Percentiles rank a stretch among this genome's conserved stretches.
These are phyloP conservation scores for Globisporangium spinosum DNA, from an alignment of 352 stramenopile species.

Conservation along the genomic window DNA sequence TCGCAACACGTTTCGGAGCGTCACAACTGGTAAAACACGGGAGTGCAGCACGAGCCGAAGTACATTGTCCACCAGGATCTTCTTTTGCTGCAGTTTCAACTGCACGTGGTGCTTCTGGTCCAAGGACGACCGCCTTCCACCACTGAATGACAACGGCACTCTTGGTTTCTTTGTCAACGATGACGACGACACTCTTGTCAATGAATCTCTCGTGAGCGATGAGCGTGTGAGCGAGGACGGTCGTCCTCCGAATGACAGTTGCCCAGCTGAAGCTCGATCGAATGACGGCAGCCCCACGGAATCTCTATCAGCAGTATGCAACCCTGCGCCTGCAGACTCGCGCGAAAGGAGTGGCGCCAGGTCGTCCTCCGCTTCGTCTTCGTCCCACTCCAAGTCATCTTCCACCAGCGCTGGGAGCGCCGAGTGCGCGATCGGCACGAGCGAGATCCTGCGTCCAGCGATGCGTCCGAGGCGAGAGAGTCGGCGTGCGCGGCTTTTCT, in stretches of 20 bases:
- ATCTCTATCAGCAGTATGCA: not conserved
- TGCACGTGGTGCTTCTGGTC: slow-evolving; percentile 5
- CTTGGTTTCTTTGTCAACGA: not conserved
- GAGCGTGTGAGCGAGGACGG: slow-evolving; percentile 4
- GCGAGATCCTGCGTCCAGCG: slow-evolving; percentile 40
- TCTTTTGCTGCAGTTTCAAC: slow-evolving; percentile 21
- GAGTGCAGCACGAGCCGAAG: slow-evolving; percentile 43
- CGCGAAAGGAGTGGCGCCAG: slow-evolving; percentile 7
- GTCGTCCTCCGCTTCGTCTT: slow-evolving; percentile 38
- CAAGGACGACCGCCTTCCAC: not conserved
- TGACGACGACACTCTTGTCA: not conserved
- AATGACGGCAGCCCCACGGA: not conserved
- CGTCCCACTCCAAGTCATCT: slow-evolving; percentile 50
- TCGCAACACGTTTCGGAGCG: slow-evolving; percentile 30
- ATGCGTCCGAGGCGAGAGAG: slow-evolving; percentile 61
- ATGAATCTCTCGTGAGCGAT: slow-evolving; percentile 1
- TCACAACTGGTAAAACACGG: slow-evolving; percentile 30
- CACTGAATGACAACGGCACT: not conserved
- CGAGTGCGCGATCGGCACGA: slow-evolving; percentile 38
- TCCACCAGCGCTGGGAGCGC: slow-evolving; percentile 26
- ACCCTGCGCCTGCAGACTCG: not conserved
- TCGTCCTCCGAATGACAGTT: not conserved
- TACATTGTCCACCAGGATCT: slow-evolving; percentile 30
- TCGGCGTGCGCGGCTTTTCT: slow-evolving; percentile 53
- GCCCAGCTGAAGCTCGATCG: not conserved